Evolutionary conservation across 2,329 filamentous ascomycete species (phyloP), one percentile per base, ranked within the genome.

Genomic region (Pseudogymnoascus sp.): DNA sequence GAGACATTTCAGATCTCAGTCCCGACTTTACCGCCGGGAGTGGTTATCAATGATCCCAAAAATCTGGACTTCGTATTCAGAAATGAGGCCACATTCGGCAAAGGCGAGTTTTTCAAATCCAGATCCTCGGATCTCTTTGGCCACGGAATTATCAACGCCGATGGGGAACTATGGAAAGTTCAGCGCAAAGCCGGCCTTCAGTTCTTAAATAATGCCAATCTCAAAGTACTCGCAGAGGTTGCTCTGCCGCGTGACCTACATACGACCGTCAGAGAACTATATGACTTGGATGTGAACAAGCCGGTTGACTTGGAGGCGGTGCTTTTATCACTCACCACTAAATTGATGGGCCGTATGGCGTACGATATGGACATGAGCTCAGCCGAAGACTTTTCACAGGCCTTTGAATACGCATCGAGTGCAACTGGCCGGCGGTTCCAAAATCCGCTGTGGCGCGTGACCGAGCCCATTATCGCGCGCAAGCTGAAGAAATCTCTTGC

Each of bases 361-460:
- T 88, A 88, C 68, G 82, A 85, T 70, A 87, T 87, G 83, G 84
- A 88, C 67, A 86, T 88, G 77, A 83, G 84, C 69, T 79, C 83
- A 59, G 78, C 81, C 34, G 82, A 87, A 65, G 79, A 81, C 1
- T 88, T 88, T 71, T 83, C 82, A 3, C 66, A 77, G 61, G 81
- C 84, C 0, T 88, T 88, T 69, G 85, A 88, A 66, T 79, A 82
- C 66, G 85, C 85, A 2, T 87, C 85, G 0, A 84, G 82, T 0
- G 79, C 74, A 7, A 86, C 83, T 0, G 83, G 83, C 2, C 78
- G 83, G 61, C 80, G 86, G 4, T 87, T 88, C 64, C 85, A 88
- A 70, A 88, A 88, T 66, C 86, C 86, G 0, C 74, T 88, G 0
- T 88, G 84, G 83, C 77, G 75, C 39, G 29, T 86, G 51, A 87